Evolutionary conservation across 148 eudicot species (phyloP).

Genomic region (Rheum nobile): DNA sequence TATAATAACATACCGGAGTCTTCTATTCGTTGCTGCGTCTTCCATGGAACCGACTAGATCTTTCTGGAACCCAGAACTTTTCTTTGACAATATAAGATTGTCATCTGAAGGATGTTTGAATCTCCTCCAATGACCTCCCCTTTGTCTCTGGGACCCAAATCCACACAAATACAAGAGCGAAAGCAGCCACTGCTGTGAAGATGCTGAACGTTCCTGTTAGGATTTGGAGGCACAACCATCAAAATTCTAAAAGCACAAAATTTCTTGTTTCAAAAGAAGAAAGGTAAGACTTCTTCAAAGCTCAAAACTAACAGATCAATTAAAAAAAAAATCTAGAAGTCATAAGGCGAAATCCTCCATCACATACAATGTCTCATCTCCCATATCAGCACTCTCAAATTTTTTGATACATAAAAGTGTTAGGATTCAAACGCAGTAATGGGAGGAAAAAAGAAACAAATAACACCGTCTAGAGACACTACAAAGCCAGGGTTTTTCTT

Average conservation of each 20-base stretch:
- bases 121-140: slow-evolving; percentile 45
- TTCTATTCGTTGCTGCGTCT: neutral
- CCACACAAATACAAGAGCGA: slow-evolving; percentile 24
- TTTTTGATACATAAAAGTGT: too few relatives aligned
- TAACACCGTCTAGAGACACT: too few relatives aligned
- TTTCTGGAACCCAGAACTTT: neutral
- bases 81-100: neutral
- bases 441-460: too few relatives aligned
- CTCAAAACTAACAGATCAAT: neutral
- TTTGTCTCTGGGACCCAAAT: slow-evolving; percentile 47
- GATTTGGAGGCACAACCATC: neutral
- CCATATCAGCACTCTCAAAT: too few relatives aligned
- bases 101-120: slow-evolving; percentile 44
- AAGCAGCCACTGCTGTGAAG: slow-evolving; percentile 21
- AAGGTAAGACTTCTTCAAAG: neutral
- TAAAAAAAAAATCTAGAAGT: neutral
- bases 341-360: neutral
- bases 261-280: neutral
- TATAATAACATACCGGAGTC: neutral
- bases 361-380: neutral
- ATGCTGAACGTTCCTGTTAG: slow-evolving; percentile 36
- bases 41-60: neutral
- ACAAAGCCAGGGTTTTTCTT: too few relatives aligned
- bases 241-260: neutral
- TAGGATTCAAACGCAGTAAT: too few relatives aligned